Evolutionary conservation across 192 early-diverging fungal genomes (phyloP), one percentile per base, ranked within the genome.

Genomic region (Backusella australiensis): DNA sequence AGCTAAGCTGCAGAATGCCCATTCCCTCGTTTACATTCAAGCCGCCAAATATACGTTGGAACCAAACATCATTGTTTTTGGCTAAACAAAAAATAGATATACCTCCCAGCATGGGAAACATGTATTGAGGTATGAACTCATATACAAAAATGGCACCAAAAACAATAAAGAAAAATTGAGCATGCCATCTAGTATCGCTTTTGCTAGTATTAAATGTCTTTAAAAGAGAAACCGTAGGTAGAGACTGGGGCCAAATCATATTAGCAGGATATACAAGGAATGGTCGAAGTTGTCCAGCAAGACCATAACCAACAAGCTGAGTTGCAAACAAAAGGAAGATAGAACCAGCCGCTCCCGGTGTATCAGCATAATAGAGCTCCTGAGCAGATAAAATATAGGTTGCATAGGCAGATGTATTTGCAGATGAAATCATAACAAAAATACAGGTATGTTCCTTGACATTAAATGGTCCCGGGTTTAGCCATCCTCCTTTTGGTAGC

Each of bases 321-420:
- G 87, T 86, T 21, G 86, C 81, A 8, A 86, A 68, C 19, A 80
- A 53, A 35, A 86, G 53, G 26, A 84, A 82, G 53, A 82, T 75
- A 35, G 72, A 69, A 29, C 81, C 81, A 14, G 79, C 49, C 67
- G 29, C 86, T 0, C 91, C 87, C 63, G 93, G 84, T 15, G 86
- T 83, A 59, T 84, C 81, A 35, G 89, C 81, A 78, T 93, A 94
- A 76, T 86, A 94, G 44, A 93, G 78, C 19, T 76, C 34, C 73
- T 94, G 91, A 71, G 91, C 90, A n/a, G 87, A 88, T 34, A 94
- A 82, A 32, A 92, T 90, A 49, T 89, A 91, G 44, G 91, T 92
- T 6, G 88, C 93, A 79, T 94, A 94, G 34, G 88, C 85, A 6
- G 89, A 88, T 26, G 86, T 85, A 26, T 87, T 89, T 32, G 88